Base-by-base conservation (phyloP, 192 early-diverging fungal genomes). In the Spizellomyces punctatus region DNA sequence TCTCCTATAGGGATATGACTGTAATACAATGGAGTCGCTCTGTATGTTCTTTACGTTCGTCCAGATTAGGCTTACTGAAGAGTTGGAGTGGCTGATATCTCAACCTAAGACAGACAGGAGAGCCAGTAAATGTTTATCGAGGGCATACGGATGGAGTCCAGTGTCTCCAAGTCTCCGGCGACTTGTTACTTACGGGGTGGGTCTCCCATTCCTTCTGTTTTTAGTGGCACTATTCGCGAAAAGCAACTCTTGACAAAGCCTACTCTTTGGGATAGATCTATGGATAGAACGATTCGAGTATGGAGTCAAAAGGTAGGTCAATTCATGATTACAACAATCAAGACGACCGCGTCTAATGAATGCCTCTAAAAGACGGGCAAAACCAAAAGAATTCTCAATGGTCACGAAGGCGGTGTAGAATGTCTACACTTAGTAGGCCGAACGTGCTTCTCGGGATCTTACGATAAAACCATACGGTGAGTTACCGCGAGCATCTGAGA, bases 71-170 rank as follows among this genome's bases (percentile, higher is more conserved):
- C 27, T 36, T 36, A 36, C 27, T 36, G 27, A 3, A 54, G 48
- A n/a, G 57, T 19, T 44, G 44, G 10, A 16, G 44, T 21, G 55
- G 2, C 16, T 66, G n/a, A 14, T 66, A 50, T 56, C n/a, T 43
- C 17, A 22, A 1, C 8, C 12, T 67, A n/a, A 41, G 6, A 17
- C 56, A 85, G 84, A 86, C 82, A 5, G 84, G 84, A 14, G 84
- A 86, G 43, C 69, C 82, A 6, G 72, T 84, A 14, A 46, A 77
- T 44, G 63, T 71, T 27, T 86, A 63, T 49, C 19, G 55, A 19
- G 84, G 84, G 2, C 84, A 86, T 62, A 82, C 82, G 9, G 84
- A 86, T 60, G 84, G 82, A 6, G 82, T 86, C 3, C 84, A 86
- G 45, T 86, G 84, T 64, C 50, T 86, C 6, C 84, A 84, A 63